phyloP scores from a whole-genome alignment of 495 filamentous ascomycete genomes.

The Penicillium waksmanii region DNA sequence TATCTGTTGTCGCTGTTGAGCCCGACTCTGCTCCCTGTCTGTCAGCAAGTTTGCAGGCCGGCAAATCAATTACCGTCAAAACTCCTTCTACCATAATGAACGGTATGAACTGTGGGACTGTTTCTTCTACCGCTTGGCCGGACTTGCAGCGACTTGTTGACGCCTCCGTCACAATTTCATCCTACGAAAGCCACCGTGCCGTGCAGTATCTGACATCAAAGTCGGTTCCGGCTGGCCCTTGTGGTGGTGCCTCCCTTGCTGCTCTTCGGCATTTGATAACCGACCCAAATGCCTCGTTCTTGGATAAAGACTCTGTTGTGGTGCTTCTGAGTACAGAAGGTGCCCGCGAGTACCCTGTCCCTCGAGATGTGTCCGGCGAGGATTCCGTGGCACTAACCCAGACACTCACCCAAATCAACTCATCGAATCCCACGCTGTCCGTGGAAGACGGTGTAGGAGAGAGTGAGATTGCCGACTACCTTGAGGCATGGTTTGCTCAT shows the following conservation, averaged over 20 bases:
- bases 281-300: conserved; percentile 29
- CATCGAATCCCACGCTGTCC: conserved; percentile 47
- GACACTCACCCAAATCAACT: conserved; percentile 45
- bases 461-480: conserved; percentile 42
- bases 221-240: conserved; percentile 62
- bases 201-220: conserved; percentile 48
- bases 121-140: conserved; percentile 65
- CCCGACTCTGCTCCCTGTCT: conserved; percentile 66
- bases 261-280: conserved; percentile 52
- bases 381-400: conserved; percentile 42
- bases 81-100: conserved; percentile 66
- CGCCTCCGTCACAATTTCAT: conserved; percentile 59
- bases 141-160: conserved; percentile 58
- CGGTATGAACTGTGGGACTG: conserved; percentile 69
- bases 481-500: conserved; percentile 49
- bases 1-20: conserved; percentile 61
- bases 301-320: conserved; percentile 53
- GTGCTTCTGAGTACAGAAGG: conserved; percentile 58
- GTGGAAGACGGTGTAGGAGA: conserved; percentile 44
- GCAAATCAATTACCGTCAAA: conserved; percentile 43
- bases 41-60: conserved; percentile 50
- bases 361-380: conserved; percentile 38
- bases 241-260: conserved; percentile 63
- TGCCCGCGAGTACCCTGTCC: conserved; percentile 38
- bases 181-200: conserved; percentile 57